phyloP scores from a whole-genome alignment of 1,139 yeast species.

The Pichia cactophila region DNA sequence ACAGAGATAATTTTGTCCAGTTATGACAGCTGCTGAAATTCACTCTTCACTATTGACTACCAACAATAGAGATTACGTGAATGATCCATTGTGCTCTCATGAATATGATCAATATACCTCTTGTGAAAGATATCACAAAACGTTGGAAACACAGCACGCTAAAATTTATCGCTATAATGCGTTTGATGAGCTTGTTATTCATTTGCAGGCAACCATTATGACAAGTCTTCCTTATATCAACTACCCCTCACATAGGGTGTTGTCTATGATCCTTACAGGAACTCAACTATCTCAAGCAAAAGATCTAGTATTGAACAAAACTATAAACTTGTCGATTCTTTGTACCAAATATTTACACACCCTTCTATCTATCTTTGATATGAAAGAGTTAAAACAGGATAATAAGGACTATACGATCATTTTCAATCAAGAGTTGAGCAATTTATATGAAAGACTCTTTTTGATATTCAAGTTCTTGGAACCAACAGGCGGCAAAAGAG shows the following conservation, averaged over 20 bases:
- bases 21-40: background rate
- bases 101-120: background rate
- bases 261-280: constrained; percentile 10
- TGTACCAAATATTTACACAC: constrained; percentile 6
- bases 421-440: constrained; percentile 5
- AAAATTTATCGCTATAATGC: constrained; percentile 11
- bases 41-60: background rate
- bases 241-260: constrained; percentile 11
- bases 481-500: constrained; percentile 2
- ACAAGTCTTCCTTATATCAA: constrained; percentile 9
- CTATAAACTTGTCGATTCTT: constrained; percentile 2
- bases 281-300: constrained; percentile 10
- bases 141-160: constrained; percentile 8
- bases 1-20: too few relatives aligned
- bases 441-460: constrained; percentile 1
- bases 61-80: too few relatives aligned
- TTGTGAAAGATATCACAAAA: constrained; percentile 6
- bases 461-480: constrained; percentile 5
- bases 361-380: constrained; percentile 4
- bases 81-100: background rate
- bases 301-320: background rate
- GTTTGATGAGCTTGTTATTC: constrained; percentile 7
- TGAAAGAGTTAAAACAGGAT: background rate
- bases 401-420: background rate
- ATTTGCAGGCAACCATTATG: constrained; percentile 7